These are phyloP conservation scores for Nemophila menziesii DNA, from an alignment of 257 asterid species.

Conservation along the genomic window DNA sequence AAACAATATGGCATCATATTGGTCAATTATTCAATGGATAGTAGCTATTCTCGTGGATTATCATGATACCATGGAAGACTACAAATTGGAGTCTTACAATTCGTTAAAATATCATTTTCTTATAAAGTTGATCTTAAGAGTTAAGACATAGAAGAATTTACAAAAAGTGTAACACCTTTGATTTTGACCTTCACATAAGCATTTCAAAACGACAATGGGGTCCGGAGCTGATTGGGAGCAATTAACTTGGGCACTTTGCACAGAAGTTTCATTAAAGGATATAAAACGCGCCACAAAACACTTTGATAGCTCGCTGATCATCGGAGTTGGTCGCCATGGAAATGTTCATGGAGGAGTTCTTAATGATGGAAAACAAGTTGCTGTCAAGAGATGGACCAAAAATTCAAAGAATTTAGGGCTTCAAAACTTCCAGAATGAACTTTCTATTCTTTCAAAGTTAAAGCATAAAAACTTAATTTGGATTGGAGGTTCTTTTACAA, in stretches of 20 bases:
- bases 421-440: neutral
- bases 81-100: no score
- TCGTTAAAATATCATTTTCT: no score
- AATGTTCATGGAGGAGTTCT: neutral
- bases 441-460: neutral
- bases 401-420: neutral
- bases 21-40: no score
- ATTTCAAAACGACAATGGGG: neutral
- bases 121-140: no score
- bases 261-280: neutral
- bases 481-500: neutral
- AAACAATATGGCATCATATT: no score
- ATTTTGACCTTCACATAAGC: neutral
- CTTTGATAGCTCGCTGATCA: neutral
- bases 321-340: neutral
- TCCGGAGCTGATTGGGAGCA: neutral
- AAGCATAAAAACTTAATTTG: neutral
- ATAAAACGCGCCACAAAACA: neutral
- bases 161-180: no score
- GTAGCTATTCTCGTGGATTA: no score
- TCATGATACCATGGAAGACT: no score
- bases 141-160: no score
- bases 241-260: neutral
- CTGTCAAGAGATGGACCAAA: neutral
- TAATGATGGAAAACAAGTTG: neutral